Percentiles rank a stretch among this genome's conserved stretches.
Evolutionary conservation across 805 yeast species (phyloP).

Genomic region (Starmerella stigmatis): DNA sequence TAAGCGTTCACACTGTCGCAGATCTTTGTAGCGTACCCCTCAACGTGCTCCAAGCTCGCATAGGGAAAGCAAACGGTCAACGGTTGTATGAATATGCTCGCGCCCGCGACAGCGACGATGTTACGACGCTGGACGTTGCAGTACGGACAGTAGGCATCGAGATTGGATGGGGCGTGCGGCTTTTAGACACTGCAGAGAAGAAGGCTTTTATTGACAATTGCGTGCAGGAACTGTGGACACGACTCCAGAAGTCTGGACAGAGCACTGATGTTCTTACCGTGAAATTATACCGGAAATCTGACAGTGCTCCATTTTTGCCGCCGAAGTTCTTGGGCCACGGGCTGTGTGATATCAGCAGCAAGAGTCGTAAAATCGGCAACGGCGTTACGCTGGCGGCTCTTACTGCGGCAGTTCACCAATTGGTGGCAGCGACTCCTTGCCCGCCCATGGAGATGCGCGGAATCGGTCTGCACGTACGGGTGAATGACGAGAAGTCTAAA

Average conservation of each 20-base stretch:
- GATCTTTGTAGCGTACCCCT: slow-evolving; percentile 34
- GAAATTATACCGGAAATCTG: slow-evolving; percentile 53
- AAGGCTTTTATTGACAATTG: slow-evolving; percentile 52
- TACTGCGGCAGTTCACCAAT: slow-evolving; percentile 46
- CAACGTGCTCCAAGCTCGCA: slow-evolving; percentile 33
- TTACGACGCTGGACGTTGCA: slow-evolving; percentile 35
- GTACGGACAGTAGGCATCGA: slow-evolving; percentile 79
- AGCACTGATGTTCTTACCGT: slow-evolving; percentile 35
- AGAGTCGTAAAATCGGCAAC: slow-evolving; percentile 46
- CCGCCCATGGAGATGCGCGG: slow-evolving; percentile 69
- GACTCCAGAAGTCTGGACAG: slow-evolving; percentile 41
- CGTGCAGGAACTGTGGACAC: slow-evolving; percentile 45
- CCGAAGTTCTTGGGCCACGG: slow-evolving; percentile 83
- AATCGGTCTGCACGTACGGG: slow-evolving; percentile 45
- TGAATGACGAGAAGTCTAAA: background rate
- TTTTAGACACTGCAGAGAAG: slow-evolving; percentile 49
- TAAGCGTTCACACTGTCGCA: slow-evolving; percentile 31
- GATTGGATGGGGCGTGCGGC: slow-evolving; percentile 82
- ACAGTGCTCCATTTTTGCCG: slow-evolving; percentile 61
- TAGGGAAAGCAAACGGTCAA: slow-evolving; percentile 64
- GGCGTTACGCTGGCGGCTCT: slow-evolving; percentile 46
- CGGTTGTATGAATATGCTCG: slow-evolving; percentile 50
- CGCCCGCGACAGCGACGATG: slow-evolving; percentile 53
- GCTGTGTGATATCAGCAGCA: slow-evolving; percentile 51
- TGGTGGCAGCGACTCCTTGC: slow-evolving; percentile 47